These are phyloP conservation scores for Tetracentron sinense DNA, from an alignment of 164 flowering plant genomes.

Conservation along the genomic window DNA sequence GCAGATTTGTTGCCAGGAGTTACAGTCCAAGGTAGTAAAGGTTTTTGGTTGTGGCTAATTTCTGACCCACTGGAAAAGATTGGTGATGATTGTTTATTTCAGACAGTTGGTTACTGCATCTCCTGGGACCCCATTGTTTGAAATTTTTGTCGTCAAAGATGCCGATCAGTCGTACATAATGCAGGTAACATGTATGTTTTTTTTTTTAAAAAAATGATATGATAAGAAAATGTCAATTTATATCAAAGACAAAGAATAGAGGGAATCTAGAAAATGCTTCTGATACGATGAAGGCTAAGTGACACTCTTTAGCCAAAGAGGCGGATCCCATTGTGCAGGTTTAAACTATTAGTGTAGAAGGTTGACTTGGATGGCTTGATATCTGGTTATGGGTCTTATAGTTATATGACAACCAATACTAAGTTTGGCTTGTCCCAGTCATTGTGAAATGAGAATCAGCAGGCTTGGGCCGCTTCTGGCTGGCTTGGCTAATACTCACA, in stretches of 20 bases:
- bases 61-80: slow-evolving; percentile 1
- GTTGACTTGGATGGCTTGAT: not conserved
- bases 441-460: not conserved
- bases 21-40: slow-evolving; percentile 79
- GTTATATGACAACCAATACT: not conserved
- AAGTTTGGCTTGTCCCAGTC: not conserved
- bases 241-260: no score
- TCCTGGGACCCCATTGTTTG: slow-evolving; percentile 88
- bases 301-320: no score
- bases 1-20: slow-evolving; percentile 80
- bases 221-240: no score
- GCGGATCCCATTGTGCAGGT: no score
- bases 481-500: not conserved
- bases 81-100: slow-evolving; percentile 27
- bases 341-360: not conserved
- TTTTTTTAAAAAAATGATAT: not conserved
- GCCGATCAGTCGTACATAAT: slow-evolving; percentile 51
- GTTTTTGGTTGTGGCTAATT: slow-evolving; percentile 5
- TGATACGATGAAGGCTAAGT: no score
- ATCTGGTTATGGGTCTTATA: no score
- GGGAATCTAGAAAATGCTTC: no score
- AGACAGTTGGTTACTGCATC: slow-evolving; percentile 84
- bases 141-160: slow-evolving; percentile 81
- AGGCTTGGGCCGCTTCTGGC: not conserved
- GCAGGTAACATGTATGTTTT: slow-evolving; percentile 56